Evolutionary conservation across 768 basidiomycete species (phyloP).

Genomic region (Hypholoma fasciculare): DNA sequence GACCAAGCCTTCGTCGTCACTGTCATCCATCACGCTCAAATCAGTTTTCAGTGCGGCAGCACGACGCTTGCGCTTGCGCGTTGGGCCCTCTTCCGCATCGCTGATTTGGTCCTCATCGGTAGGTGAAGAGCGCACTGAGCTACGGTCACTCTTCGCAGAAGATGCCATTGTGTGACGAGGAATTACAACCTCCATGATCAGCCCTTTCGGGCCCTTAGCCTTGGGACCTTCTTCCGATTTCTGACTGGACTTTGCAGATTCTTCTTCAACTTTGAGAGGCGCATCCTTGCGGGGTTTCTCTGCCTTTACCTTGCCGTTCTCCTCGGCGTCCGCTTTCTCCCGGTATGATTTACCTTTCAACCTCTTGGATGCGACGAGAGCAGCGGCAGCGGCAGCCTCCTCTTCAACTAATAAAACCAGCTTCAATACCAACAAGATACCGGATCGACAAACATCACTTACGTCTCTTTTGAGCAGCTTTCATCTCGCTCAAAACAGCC

Average conservation of each 20-base stretch:
- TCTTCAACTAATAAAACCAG: conserved; percentile 32
- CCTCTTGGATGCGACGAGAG: conserved; percentile 57
- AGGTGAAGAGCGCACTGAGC: conserved; percentile 30
- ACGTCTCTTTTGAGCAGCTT: conserved; percentile 62
- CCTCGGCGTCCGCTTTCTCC: conserved; percentile 49
- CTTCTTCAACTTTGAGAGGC: not conserved
- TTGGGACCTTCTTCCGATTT: conserved; percentile 6
- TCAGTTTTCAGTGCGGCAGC: conserved; percentile 35
- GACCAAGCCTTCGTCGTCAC: conserved; percentile 39
- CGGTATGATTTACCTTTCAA: conserved; percentile 77
- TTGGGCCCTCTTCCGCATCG: conserved; percentile 38
- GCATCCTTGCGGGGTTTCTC: conserved; percentile 8
- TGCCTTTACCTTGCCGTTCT: conserved; percentile 20
- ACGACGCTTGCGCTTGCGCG: conserved; percentile 40
- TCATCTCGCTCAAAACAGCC: conserved; percentile 65
- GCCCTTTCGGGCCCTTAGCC: conserved; percentile 32
- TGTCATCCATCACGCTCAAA: conserved; percentile 54
- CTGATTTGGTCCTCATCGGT: conserved; percentile 31
- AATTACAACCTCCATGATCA: conserved; percentile 61
- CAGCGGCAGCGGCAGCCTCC: conserved; percentile 49
- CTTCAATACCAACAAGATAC: not conserved
- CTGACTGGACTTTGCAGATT: conserved; percentile 3
- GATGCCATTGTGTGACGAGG: conserved; percentile 26
- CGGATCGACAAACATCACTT: conserved; percentile 17
- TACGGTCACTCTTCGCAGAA: conserved; percentile 16